Percentiles rank a stretch among this genome's conserved stretches.
Evolutionary conservation across 2,329 filamentous ascomycete genomes (phyloP).

Genomic region (Sporothrix phasma): DNA sequence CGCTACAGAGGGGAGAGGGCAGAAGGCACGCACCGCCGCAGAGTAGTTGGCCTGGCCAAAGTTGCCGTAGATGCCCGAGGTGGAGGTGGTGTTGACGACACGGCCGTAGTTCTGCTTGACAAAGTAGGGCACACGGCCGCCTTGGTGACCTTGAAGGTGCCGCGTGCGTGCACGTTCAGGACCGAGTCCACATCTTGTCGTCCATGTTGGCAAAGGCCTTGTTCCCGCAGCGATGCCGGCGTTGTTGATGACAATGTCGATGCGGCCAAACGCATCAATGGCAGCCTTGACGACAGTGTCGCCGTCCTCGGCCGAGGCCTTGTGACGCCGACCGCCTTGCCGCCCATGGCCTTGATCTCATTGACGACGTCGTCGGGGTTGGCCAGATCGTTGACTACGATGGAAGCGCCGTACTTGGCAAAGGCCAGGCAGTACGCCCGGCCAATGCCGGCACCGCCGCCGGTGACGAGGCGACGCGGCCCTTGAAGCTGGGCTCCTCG

Average conservation of each 20-base stretch:
- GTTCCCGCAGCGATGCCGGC: constrained; percentile 93
- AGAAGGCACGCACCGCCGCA: constrained; percentile 56
- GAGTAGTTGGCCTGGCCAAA: constrained; percentile 98
- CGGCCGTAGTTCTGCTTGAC: constrained; percentile 98
- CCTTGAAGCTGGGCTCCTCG: constrained; percentile 69
- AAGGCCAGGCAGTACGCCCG: constrained; percentile 79
- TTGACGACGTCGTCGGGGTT: constrained; percentile 84
- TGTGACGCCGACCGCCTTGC: constrained; percentile 85
- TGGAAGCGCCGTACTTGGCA: constrained; percentile 69
- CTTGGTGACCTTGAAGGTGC: constrained; percentile 95
- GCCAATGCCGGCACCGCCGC: constrained; percentile 80
- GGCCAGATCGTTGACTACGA: constrained; percentile 93
- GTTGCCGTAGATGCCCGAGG: constrained; percentile 96
- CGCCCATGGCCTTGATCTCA: constrained; percentile 84
- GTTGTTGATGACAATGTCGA: constrained; percentile 96
- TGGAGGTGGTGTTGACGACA: constrained; percentile 92
- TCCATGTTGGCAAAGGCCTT: constrained; percentile 98
- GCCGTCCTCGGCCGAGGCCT: constrained; percentile 87
- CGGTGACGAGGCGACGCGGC: constrained; percentile 82
- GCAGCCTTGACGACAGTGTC: constrained; percentile 84
- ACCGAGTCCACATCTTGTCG: constrained; percentile 87
- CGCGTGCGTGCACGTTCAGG: constrained; percentile 81
- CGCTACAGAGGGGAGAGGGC: constrained; percentile 13
- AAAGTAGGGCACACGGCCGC: constrained; percentile 96
- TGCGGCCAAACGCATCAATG: constrained; percentile 84